Evolutionary conservation across 2,329 filamentous ascomycete genomes (phyloP).

Genomic region (Endocalyx cinctus): DNA sequence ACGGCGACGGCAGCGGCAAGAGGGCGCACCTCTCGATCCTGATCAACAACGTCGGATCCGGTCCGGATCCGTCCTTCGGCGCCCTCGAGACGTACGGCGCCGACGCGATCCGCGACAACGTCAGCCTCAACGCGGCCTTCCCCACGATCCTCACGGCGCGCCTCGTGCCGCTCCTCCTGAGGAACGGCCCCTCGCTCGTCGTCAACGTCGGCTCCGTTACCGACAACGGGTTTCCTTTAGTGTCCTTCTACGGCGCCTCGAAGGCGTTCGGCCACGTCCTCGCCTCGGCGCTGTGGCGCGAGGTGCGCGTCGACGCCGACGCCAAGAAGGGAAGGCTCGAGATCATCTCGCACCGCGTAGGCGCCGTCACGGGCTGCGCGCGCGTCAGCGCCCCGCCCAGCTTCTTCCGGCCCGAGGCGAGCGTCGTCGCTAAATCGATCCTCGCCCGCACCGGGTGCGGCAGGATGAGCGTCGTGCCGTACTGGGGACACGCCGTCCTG

Average conservation of each 20-base stretch:
- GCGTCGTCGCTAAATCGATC: slow-evolving; percentile 12
- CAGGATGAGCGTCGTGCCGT: slow-evolving; percentile 11
- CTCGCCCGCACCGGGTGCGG: slow-evolving; percentile 15
- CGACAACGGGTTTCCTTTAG: slow-evolving; percentile 14
- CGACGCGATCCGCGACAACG: slow-evolving; percentile 31
- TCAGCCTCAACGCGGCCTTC: slow-evolving; percentile 35
- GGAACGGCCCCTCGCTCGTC: slow-evolving; percentile 13
- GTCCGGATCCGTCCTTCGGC: slow-evolving; percentile 23
- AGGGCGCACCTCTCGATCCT: slow-evolving; percentile 43
- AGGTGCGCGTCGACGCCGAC: slow-evolving; percentile 33
- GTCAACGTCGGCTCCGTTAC: slow-evolving; percentile 16
- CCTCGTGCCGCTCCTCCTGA: slow-evolving; percentile 14
- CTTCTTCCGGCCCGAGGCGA: slow-evolving; percentile 12
- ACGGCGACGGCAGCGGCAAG: no score
- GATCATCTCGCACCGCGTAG: slow-evolving; percentile 14
- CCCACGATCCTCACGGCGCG: slow-evolving; percentile 13
- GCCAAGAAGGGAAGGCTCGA: slow-evolving; percentile 4
- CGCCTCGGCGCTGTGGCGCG: slow-evolving; percentile 18
- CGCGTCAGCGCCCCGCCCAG: slow-evolving; percentile 5
- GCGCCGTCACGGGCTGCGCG: slow-evolving; percentile 12
- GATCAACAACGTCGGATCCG: slow-evolving; percentile 48
- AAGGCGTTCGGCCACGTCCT: slow-evolving; percentile 12
- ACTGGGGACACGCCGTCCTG: slow-evolving; percentile 18
- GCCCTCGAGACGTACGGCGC: slow-evolving; percentile 26
- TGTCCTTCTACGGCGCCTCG: slow-evolving; percentile 17